Evolutionary conservation across 192 early-diverging fungal genomes (phyloP).

Genomic region (Coemansia sp.): DNA sequence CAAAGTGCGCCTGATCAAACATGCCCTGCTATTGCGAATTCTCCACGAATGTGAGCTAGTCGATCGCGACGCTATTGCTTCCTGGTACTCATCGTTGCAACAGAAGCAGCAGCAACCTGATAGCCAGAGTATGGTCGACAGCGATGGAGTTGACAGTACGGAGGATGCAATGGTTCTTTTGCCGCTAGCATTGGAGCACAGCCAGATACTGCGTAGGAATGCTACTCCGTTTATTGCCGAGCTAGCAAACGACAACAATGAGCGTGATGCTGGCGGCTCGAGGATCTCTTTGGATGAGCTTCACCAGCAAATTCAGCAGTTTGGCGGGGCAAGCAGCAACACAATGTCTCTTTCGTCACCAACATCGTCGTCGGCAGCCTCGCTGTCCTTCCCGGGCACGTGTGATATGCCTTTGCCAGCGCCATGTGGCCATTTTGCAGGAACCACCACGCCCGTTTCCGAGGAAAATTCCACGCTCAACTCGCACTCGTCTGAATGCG

Average conservation of each 20-base stretch:
- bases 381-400: not conserved
- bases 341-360: slow-evolving; percentile 2
- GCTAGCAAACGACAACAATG: slow-evolving; percentile 11
- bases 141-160: not conserved
- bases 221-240: slow-evolving; percentile 32
- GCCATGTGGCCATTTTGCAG: slow-evolving; percentile 11
- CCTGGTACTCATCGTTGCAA: slow-evolving; percentile 30
- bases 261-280: not conserved
- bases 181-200: slow-evolving; percentile 11
- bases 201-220: slow-evolving; percentile 35
- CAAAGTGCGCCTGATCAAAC: slow-evolving; percentile 19
- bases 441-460: slow-evolving; percentile 40
- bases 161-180: not conserved
- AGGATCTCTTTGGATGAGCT: slow-evolving; percentile 24
- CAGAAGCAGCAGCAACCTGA: slow-evolving; percentile 7
- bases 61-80: slow-evolving; percentile 29
- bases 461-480: slow-evolving; percentile 30
- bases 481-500: slow-evolving; percentile 33
- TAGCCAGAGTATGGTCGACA: not conserved
- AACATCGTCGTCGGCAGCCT: slow-evolving; percentile 2
- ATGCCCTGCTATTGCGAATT: slow-evolving; percentile 36
- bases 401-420: not conserved
- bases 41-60: slow-evolving; percentile 49
- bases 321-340: slow-evolving; percentile 13
- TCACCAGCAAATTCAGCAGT: slow-evolving; percentile 23